These are phyloP conservation scores for Acorus gramineus DNA, from an alignment of 106 monocot species.

Conservation along the genomic window DNA sequence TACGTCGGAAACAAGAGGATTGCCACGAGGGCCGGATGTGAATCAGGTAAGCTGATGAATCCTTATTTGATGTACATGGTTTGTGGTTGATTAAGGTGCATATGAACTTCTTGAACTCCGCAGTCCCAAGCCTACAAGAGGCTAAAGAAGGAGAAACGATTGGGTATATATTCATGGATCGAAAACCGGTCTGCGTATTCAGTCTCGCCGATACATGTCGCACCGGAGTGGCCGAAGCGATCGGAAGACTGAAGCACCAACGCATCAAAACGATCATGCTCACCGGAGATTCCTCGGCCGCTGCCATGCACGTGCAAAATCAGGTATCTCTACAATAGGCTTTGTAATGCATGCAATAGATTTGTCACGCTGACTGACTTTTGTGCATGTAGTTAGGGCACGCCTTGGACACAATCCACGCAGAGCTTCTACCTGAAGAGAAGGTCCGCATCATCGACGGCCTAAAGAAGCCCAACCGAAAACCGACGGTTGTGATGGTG, in stretches of 20 bases:
- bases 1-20: slow-evolving; percentile 83
- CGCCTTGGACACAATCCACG: slow-evolving; percentile 44
- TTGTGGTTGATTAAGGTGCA: no score
- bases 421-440: slow-evolving; percentile 79
- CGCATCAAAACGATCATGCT: slow-evolving; percentile 72
- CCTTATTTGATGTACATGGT: not conserved
- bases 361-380: not conserved
- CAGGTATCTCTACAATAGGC: slow-evolving; percentile 29
- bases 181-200: slow-evolving; percentile 42
- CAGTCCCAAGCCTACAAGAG: slow-evolving; percentile 38
- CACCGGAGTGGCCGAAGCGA: slow-evolving; percentile 59
- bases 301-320: slow-evolving; percentile 60
- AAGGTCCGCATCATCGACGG: slow-evolving; percentile 55
- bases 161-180: slow-evolving; percentile 51
- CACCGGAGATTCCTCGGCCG: slow-evolving; percentile 69
- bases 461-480: slow-evolving; percentile 40
- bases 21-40: slow-evolving; percentile 50
- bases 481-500: slow-evolving; percentile 51
- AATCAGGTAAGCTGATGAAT: slow-evolving; percentile 30
- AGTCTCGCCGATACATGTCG: slow-evolving; percentile 71
- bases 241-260: slow-evolving; percentile 44
- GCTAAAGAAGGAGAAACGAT: slow-evolving; percentile 45
- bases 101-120: not conserved
- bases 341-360: no score
- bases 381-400: slow-evolving; percentile 33